These are phyloP conservation scores for Cicer pinnatifidum DNA, from an alignment of 306 rosid genomes.

Conservation along the genomic window DNA sequence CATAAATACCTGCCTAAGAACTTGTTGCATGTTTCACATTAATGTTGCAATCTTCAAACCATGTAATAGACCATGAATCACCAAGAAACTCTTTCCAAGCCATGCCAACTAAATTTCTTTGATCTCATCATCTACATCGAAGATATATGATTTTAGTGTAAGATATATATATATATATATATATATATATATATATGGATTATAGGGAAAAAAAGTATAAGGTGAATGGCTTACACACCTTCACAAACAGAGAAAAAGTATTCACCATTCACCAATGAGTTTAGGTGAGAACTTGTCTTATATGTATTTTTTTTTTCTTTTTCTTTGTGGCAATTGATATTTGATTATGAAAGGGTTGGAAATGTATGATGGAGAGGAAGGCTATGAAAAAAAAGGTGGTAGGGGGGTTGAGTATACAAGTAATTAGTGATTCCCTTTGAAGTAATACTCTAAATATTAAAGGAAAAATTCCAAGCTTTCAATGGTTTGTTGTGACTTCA, in stretches of 20 bases:
- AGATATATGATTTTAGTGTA: slow-evolving; percentile 22
- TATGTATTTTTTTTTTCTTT: background rate
- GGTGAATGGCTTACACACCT: slow-evolving; percentile 11
- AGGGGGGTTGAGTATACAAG: slow-evolving; percentile 40
- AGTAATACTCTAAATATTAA: slow-evolving; percentile 54
- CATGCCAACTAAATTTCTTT: slow-evolving; percentile 36
- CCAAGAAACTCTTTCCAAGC: background rate
- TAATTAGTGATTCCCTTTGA: slow-evolving; percentile 55
- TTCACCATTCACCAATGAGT: background rate
- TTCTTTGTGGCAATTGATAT: slow-evolving; percentile 39
- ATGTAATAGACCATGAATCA: slow-evolving; percentile 26
- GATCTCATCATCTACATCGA: slow-evolving; percentile 41
- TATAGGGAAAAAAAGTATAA: background rate
- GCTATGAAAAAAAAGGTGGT: slow-evolving; percentile 21
- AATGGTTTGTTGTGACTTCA: slow-evolving; percentile 58
- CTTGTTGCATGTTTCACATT: slow-evolving; percentile 21
- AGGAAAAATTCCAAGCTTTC: slow-evolving; percentile 37
- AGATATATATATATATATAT: background rate
- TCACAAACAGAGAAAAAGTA: slow-evolving; percentile 33
- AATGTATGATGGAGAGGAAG: slow-evolving; percentile 42
- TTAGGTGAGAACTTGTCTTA: slow-evolving; percentile 37
- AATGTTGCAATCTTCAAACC: slow-evolving; percentile 39
- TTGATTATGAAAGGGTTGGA: slow-evolving; percentile 35
- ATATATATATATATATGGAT: background rate
- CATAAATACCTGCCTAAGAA: slow-evolving; percentile 46